Evolutionary conservation across 225 moss, liverwort and hornwort species (phyloP).

Genomic region (Thuidium tamariscinum): DNA sequence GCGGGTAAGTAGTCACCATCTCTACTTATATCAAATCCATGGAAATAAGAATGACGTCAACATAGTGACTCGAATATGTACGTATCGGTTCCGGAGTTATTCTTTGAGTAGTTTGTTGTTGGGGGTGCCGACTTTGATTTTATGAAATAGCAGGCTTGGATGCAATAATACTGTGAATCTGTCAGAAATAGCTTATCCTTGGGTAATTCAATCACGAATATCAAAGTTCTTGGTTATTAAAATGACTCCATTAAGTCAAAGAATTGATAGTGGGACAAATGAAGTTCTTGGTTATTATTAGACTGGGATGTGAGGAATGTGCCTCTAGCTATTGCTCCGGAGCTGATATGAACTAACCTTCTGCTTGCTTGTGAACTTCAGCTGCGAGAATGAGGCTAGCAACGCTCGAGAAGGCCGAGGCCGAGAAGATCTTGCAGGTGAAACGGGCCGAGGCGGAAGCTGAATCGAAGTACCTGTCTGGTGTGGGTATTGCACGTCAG

Average conservation of each 20-base stretch:
- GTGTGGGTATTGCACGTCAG: conserved; percentile 77
- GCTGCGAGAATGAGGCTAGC: conserved; percentile 72
- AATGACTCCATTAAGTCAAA: neutral
- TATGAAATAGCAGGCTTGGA: neutral
- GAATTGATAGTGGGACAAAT: neutral
- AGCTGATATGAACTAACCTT: neutral
- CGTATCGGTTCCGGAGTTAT: neutral
- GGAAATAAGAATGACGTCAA: neutral
- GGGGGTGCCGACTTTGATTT: neutral
- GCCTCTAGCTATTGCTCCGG: neutral
- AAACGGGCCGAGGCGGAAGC: conserved; percentile 86
- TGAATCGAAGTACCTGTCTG: conserved; percentile 72
- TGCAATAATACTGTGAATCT: neutral
- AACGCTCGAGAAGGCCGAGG: conserved; percentile 74
- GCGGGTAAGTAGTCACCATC: conserved; percentile 31
- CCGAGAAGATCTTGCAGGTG: conserved; percentile 75
- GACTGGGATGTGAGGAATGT: neutral
- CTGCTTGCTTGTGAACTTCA: conserved; percentile 4
- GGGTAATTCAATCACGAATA: neutral
- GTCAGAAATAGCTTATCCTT: no score
- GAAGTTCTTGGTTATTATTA: neutral
- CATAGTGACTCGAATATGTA: neutral
- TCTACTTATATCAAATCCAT: neutral
- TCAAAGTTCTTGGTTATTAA: neutral
- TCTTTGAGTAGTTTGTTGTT: neutral